Percentiles rank a stretch among this genome's conserved stretches.
phyloP scores from a whole-genome alignment of 176 grass and related monocot species.

The Cymbopogon citratus region DNA sequence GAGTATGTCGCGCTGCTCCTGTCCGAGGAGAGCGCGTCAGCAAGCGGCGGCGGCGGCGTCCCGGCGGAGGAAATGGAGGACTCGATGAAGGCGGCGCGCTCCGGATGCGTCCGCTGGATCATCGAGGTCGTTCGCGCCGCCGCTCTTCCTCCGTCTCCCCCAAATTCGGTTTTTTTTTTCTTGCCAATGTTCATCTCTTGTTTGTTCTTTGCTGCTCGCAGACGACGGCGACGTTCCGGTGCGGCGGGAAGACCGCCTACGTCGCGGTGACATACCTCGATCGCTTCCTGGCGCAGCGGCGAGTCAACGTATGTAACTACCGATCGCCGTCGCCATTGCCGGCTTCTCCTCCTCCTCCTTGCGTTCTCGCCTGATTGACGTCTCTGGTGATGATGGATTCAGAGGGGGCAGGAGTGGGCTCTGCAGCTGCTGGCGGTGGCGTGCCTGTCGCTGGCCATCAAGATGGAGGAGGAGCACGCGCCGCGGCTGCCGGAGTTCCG shows the following conservation, averaged over 20 bases:
- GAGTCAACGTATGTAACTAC: conserved; percentile 44
- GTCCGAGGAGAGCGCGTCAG: conserved; percentile 37
- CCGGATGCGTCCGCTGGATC: conserved; percentile 63
- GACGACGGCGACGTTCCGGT: conserved; percentile 44
- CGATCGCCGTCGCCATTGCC: neutral
- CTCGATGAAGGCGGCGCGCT: conserved; percentile 44
- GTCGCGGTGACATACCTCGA: conserved; percentile 78
- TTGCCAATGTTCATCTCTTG: neutral
- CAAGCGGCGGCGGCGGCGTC: neutral
- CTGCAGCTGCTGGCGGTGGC: conserved; percentile 66
- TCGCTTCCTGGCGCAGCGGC: conserved; percentile 57
- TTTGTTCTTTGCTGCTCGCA: conserved; percentile 16
- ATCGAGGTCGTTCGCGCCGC: conserved; percentile 38
- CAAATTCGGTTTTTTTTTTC: neutral
- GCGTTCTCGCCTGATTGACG: neutral
- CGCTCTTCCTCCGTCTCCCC: neutral
- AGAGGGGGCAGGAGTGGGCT: conserved; percentile 67
- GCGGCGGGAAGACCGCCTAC: conserved; percentile 69
- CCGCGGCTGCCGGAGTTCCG: conserved; percentile 56
- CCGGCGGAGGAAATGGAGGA: conserved; percentile 18
- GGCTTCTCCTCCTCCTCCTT: neutral
- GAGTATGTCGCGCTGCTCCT: conserved; percentile 66
- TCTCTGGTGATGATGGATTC: neutral
- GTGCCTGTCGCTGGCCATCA: conserved; percentile 80
- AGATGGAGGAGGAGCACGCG: conserved; percentile 68